Conservation (phyloP, 768 basidiomycete species). For the Mycena kentingensis region DNA sequence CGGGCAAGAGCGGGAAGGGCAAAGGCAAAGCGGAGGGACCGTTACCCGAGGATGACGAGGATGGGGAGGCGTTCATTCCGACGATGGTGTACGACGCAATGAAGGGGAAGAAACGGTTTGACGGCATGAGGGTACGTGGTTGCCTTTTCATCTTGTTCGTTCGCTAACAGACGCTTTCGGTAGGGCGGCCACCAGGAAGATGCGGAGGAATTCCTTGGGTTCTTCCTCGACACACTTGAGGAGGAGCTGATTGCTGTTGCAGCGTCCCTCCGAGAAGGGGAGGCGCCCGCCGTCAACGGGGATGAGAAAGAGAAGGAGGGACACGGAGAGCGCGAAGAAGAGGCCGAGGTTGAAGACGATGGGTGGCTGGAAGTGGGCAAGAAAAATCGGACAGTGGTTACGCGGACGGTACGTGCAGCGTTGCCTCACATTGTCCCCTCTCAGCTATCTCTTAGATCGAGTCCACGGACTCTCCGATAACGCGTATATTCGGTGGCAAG, state of each 20-base stretch:
- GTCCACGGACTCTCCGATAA: constrained; percentile 82
- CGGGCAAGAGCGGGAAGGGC: constrained; percentile 31
- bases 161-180: constrained; percentile 2
- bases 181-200: constrained; percentile 95
- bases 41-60: constrained; percentile 49
- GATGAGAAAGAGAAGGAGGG: neutral
- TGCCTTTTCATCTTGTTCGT: constrained; percentile 2
- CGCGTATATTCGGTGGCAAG: constrained; percentile 91
- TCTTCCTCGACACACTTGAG: constrained; percentile 91
- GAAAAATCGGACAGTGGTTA: constrained; percentile 77
- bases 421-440: constrained; percentile 1
- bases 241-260: constrained; percentile 80
- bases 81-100: constrained; percentile 88
- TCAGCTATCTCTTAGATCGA: constrained; percentile 54
- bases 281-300: constrained; percentile 16
- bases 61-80: constrained; percentile 77
- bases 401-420: constrained; percentile 64
- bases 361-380: constrained; percentile 95
- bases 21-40: constrained; percentile 42
- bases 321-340: constrained; percentile 49
- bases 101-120: constrained; percentile 92
- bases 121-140: constrained; percentile 79
- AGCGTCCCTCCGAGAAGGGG: neutral
- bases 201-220: constrained; percentile 98
- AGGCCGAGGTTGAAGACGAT: constrained; percentile 50